These are phyloP conservation scores for Talaromyces sp. DNA, from an alignment of 2,329 filamentous ascomycete species.

Conservation along the genomic window DNA sequence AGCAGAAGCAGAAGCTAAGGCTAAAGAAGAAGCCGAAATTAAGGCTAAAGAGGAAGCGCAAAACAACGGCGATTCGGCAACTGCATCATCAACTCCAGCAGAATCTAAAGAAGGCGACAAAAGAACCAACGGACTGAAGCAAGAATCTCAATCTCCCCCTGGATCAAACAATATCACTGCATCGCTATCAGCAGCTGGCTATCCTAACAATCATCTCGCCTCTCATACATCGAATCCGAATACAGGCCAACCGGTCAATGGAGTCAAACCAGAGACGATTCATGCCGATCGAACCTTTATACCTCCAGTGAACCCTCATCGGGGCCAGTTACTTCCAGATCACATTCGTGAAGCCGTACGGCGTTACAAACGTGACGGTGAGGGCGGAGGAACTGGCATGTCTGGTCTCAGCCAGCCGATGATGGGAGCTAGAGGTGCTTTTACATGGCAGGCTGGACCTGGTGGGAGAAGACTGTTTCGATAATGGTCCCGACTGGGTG, in stretches of 20 bases:
- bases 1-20: slow-evolving; percentile 20
- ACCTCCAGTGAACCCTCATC: slow-evolving; percentile 45
- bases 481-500: slow-evolving; percentile 21
- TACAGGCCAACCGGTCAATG: slow-evolving; percentile 11
- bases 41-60: neutral
- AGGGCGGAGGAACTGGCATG: slow-evolving; percentile 49
- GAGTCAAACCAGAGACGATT: slow-evolving; percentile 17
- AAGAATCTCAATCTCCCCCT: slow-evolving; percentile 22
- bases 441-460: slow-evolving; percentile 43
- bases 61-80: neutral
- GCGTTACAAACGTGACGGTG: slow-evolving; percentile 48
- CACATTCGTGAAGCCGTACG: slow-evolving; percentile 51
- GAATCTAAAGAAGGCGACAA: slow-evolving; percentile 14
- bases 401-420: slow-evolving; percentile 47
- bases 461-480: slow-evolving; percentile 45
- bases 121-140: slow-evolving; percentile 24
- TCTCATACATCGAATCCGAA: slow-evolving; percentile 29
- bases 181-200: slow-evolving; percentile 18
- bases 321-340: slow-evolving; percentile 47
- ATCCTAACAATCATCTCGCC: slow-evolving; percentile 12
- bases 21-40: slow-evolving; percentile 5
- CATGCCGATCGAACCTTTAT: slow-evolving; percentile 31
- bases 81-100: neutral
- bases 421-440: slow-evolving; percentile 42
- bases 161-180: slow-evolving; percentile 12